Base-by-base conservation (phyloP, 2,329 filamentous ascomycete species). In the Diaporthe citriasiana region DNA sequence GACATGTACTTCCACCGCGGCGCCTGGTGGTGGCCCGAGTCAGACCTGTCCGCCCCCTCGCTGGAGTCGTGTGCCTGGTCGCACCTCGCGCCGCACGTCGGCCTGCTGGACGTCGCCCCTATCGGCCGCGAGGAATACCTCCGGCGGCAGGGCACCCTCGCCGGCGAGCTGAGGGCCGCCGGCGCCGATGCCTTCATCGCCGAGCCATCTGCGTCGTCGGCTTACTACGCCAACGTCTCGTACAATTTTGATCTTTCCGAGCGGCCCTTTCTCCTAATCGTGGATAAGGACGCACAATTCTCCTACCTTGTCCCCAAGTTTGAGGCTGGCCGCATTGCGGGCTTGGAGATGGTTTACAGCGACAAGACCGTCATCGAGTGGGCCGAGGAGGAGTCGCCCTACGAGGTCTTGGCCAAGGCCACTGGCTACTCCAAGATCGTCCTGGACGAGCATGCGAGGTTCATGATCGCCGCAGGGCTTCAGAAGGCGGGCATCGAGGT, bases 401-500 rank as follows among this genome's bases (percentile, higher is more conserved):
- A 80, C 69, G 70, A 76, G 55, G 78, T 80, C 7, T 73, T 81
- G 33, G 75, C 77, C 17, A 42, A 55, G 47, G 77, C 69, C 13
- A 75, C 77, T 9, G 73, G 76, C n/a, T 77, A 75, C 74, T 66
- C 47, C 22, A 79, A 73, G 71, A 70, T 81, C 76, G 80, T 81
- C 77, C 42, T 81, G 38, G 79, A 81, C 69, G 79, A 81, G 74
- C 79, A 81, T 69, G 56, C 75, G 47, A 63, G 79, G 22, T 79
- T 77, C 74, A 80, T 80, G 79, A 80, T 81, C n/a, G 79, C 78
- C 3, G 78, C 79, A 0, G 79, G 79, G 1, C 76, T 81, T 30
- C 73, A 78, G 72, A 53, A 65, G 10, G 78, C 77, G 40, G 79
- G 79, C 22, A 55, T 81, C 47, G 77, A 79, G 12, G 78, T 80